Conservation (phyloP, 2,329 filamentous ascomycete genomes). For the Exophiala aquamarina region DNA sequence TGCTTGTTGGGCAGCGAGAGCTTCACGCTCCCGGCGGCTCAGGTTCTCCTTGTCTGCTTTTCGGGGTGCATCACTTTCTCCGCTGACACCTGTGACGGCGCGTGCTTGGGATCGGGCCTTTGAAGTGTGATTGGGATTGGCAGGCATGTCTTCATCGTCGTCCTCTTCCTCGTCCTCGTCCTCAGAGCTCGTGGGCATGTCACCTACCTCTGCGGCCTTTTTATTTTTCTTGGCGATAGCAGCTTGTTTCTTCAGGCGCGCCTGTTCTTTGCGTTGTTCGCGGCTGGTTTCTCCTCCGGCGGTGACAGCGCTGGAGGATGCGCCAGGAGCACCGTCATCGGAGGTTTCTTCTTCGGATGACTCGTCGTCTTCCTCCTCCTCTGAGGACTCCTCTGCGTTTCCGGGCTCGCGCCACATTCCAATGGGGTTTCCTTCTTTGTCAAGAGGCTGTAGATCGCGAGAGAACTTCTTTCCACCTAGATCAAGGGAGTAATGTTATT, state of each 20-base stretch:
- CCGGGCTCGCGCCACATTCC: slow-evolving; percentile 71
- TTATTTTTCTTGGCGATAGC: slow-evolving; percentile 76
- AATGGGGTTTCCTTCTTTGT: slow-evolving; percentile 83
- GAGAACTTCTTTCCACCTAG: slow-evolving; percentile 94
- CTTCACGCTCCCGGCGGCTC: slow-evolving; percentile 70
- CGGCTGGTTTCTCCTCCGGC: slow-evolving; percentile 62
- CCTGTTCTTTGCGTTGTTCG: slow-evolving; percentile 81
- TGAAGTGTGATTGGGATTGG: slow-evolving; percentile 83
- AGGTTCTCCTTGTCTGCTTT: slow-evolving; percentile 58
- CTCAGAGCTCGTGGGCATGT: slow-evolving; percentile 68
- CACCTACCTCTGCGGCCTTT: slow-evolving; percentile 74
- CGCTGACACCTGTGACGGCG: slow-evolving; percentile 14
- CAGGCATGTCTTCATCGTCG: slow-evolving; percentile 54
- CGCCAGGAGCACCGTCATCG: slow-evolving; percentile 48
- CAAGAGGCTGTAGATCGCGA: slow-evolving; percentile 81
- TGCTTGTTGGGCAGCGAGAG: slow-evolving; percentile 80
- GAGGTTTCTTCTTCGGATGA: slow-evolving; percentile 48
- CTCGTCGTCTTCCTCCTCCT: slow-evolving; percentile 52
- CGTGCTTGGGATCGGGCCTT: slow-evolving; percentile 67
- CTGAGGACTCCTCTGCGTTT: slow-evolving; percentile 40
- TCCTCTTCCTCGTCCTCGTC: slow-evolving; percentile 41
- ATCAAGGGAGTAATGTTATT: slow-evolving; percentile 7
- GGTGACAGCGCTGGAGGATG: slow-evolving; percentile 24
- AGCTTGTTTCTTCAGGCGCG: slow-evolving; percentile 88
- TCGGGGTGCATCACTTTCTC: slow-evolving; percentile 57